Base-by-base conservation (phyloP, 225 moss, liverwort and hornwort species). In the Polytrichum commune region DNA sequence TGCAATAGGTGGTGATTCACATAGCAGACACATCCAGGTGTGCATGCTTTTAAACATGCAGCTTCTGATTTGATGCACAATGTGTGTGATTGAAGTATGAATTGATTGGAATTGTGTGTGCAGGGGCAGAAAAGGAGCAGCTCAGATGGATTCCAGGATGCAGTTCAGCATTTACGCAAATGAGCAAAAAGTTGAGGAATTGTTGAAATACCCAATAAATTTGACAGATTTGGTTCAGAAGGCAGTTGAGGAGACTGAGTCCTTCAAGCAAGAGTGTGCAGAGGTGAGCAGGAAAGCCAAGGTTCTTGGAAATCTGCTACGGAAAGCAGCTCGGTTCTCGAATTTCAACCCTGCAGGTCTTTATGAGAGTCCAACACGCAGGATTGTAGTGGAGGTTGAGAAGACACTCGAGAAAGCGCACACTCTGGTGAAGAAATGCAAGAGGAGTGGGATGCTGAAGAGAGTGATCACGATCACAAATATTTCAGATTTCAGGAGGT, bases 401-500 rank as follows among this genome's bases (percentile, higher is more conserved):
- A 93, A 93, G 62, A 83, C 81, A 5, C 65, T 93, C 28, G 81
- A 90, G 26, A 93, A 86, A 74, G 80, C 88, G 6, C 72, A 78
- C 5, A 16, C 77, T 60, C 88, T 93, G 19, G 88, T 86, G 72
- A 90, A 72, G 78, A 93, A 90, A 70, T 93, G 92, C 63, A 93
- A 81, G 78, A 76, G 90, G 66, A 79, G 74, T 30, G 88, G 92
- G 35, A 84, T 90, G 77, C 74, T 90, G 72, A 93, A 85, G 76
- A 76, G 90, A 61, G 88, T 93, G 65, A 93, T 93, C n/a, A 93
- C 90, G 3, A 90, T 93, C 64, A 90, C 92, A 3, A 90, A 88
- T 25, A 86, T 77, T 10, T 79, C 81, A 6, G 92, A 93, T 77
- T 93, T 93, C 73, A 85, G 84, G 35, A 86, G 74, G 68, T 73